Evolutionary conservation across 257 asterid species (phyloP).

Genomic region (Solanum arcanum): DNA sequence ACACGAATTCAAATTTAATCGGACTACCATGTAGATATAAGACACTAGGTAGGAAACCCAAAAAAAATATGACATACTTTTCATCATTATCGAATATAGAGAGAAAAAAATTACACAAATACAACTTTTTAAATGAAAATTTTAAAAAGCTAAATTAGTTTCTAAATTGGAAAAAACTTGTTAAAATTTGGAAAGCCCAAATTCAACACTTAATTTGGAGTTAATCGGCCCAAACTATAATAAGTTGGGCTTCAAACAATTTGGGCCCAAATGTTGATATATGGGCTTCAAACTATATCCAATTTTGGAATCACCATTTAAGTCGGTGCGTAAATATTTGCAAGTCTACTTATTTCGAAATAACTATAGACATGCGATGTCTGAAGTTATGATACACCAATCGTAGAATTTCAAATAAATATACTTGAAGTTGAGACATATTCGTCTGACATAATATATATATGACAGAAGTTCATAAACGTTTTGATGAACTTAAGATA

Average conservation of each 20-base stretch:
- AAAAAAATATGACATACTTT: too few species aligned
- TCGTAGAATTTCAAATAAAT: background rate
- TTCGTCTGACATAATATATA: background rate
- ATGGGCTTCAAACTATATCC: background rate
- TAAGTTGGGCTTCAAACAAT: background rate
- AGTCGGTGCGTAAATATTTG: too few species aligned
- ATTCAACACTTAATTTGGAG: background rate
- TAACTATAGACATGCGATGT: background rate
- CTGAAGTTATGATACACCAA: background rate
- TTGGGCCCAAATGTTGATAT: background rate
- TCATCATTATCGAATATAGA: too few species aligned
- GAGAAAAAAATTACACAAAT: too few species aligned
- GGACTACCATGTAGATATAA: too few species aligned
- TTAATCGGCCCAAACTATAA: background rate
- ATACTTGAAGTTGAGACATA: background rate
- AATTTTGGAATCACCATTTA: background rate
- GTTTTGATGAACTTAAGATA: background rate
- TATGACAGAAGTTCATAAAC: background rate
- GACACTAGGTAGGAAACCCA: too few species aligned
- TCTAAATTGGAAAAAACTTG: too few species aligned
- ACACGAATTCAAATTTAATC: too few species aligned
- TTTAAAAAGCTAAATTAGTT: background rate
- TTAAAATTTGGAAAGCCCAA: background rate
- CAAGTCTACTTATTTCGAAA: background rate
- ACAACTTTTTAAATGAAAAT: too few species aligned